A percentile compares a stretch with the other conserved stretches of the same genome.
Conservation (phyloP, 805 yeast genomes). For the Cyberlindnera mrakii region DNA sequence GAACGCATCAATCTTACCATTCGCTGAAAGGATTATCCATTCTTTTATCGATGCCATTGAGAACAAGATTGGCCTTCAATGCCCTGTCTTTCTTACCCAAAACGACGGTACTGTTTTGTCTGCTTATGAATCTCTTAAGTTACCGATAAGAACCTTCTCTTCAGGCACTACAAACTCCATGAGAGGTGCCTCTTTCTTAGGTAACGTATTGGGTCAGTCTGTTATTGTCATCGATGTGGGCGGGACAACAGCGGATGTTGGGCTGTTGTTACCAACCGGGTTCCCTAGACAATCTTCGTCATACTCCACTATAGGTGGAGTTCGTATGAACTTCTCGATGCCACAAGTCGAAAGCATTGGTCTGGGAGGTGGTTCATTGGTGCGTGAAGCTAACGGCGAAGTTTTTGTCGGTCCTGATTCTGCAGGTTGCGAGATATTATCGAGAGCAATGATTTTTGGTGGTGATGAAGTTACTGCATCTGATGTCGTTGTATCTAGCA, state of each 20-base stretch:
- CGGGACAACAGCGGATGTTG: slow-evolving; percentile 48
- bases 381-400: slow-evolving; percentile 23
- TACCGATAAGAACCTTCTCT: slow-evolving; percentile 42
- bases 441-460: slow-evolving; percentile 34
- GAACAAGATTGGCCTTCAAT: slow-evolving; percentile 26
- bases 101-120: slow-evolving; percentile 44
- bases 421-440: slow-evolving; percentile 32
- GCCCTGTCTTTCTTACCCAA: slow-evolving; percentile 38
- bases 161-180: slow-evolving; percentile 45
- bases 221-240: slow-evolving; percentile 43
- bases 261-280: slow-evolving; percentile 37
- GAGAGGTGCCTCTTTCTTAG: slow-evolving; percentile 41
- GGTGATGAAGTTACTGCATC: slow-evolving; percentile 37
- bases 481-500: slow-evolving; percentile 27
- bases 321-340: slow-evolving; percentile 43
- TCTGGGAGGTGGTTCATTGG: slow-evolving; percentile 45
- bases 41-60: slow-evolving; percentile 34
- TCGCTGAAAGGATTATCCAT: slow-evolving; percentile 36
- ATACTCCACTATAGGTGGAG: slow-evolving; percentile 39
- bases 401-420: slow-evolving; percentile 43
- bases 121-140: slow-evolving; percentile 31
- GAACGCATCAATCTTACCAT: slow-evolving; percentile 37
- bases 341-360: slow-evolving; percentile 46
- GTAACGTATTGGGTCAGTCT: slow-evolving; percentile 23
- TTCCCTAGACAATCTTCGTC: slow-evolving; percentile 43